Evolutionary conservation across 306 rosid species (phyloP).

Genomic region (Trifolium repens): DNA sequence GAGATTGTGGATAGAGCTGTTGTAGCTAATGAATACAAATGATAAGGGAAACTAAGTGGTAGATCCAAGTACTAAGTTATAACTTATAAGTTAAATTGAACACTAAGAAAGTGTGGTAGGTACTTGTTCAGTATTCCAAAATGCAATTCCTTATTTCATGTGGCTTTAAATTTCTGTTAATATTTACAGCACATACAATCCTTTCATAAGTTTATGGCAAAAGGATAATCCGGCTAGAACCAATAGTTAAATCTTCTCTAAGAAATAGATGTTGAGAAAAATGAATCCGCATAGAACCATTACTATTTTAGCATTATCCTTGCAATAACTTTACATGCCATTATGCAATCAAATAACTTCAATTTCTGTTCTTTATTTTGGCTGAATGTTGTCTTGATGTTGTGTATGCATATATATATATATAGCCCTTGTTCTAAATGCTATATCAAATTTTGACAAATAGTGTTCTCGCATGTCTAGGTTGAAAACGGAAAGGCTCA

Average conservation of each 20-base stretch:
- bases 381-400: conserved; percentile 34
- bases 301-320: conserved; percentile 1
- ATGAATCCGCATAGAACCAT: neutral
- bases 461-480: conserved; percentile 53
- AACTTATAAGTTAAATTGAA: neutral
- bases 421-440: conserved; percentile 25
- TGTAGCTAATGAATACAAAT: neutral
- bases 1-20: neutral
- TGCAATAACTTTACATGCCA: conserved; percentile 12
- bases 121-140: neutral
- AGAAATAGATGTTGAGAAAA: neutral
- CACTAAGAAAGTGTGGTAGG: neutral
- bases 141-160: neutral
- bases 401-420: conserved; percentile 13
- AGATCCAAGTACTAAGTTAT: neutral
- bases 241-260: conserved; percentile 6
- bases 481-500: conserved; percentile 99
- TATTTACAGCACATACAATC: neutral
- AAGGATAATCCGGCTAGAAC: conserved; percentile 13
- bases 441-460: conserved; percentile 32
- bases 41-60: neutral
- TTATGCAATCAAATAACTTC: conserved; percentile 1
- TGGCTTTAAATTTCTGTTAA: neutral
- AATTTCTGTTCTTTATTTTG: conserved; percentile 23
- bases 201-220: neutral